Conservation (phyloP, 176 grass and related monocot species). For the Carex pumila region DNA sequence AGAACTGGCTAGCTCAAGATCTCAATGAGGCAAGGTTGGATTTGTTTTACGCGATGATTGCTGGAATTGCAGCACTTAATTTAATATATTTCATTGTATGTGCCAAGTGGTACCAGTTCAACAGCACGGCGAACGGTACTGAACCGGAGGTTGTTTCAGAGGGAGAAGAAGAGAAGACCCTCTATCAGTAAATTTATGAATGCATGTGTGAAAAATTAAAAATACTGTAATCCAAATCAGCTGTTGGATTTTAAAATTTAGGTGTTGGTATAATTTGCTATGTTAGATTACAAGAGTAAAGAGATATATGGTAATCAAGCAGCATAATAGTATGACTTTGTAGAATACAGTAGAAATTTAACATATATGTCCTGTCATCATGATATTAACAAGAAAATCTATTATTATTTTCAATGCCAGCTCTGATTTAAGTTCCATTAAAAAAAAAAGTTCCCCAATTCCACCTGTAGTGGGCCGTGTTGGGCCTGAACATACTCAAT, state of each 20-base stretch:
- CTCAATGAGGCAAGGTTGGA: slow-evolving; percentile 44
- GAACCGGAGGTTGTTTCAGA: neutral
- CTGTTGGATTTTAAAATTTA: neutral
- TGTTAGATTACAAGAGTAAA: neutral
- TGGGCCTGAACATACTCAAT: neutral
- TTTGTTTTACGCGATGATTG: slow-evolving; percentile 45
- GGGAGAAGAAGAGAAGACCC: neutral
- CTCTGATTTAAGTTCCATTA: neutral
- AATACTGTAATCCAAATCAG: neutral
- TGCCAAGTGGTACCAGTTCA: slow-evolving; percentile 60
- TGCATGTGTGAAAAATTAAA: neutral
- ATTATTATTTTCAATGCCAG: neutral
- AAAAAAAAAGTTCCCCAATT: neutral
- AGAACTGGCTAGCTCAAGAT: slow-evolving; percentile 43
- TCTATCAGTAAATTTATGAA: neutral
- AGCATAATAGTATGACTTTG: neutral
- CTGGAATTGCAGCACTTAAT: slow-evolving; percentile 25
- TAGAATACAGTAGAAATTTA: neutral
- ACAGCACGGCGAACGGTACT: neutral
- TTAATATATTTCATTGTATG: slow-evolving; percentile 43
- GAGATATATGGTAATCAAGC: neutral
- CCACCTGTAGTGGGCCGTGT: neutral
- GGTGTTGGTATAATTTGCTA: neutral
- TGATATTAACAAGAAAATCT: neutral
- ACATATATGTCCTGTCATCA: neutral